Evolutionary conservation across 2,329 filamentous ascomycete species (phyloP), one percentile per base, ranked within the genome.

Genomic region (Metarhizium humberi): DNA sequence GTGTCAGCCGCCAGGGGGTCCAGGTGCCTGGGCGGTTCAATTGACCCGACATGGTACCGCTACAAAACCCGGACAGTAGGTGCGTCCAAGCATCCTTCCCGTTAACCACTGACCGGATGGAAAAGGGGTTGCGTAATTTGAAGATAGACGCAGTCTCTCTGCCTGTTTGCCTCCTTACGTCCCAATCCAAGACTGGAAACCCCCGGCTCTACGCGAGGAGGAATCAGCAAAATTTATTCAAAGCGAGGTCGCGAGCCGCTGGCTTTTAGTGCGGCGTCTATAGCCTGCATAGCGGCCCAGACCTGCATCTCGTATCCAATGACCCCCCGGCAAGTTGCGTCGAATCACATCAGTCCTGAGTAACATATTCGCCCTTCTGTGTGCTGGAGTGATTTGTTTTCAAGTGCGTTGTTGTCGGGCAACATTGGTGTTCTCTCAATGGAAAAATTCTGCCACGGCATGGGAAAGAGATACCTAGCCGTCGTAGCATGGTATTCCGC

Each of bases 391-490:
- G 7, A 5, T 34, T 34, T 34, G 32, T 34, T 11, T 42, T 42
- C 13, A 42, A 42, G 40, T 1, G 25, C 25, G 25, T 25, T 25
- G 1, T 14, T 42, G 8, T 14, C 14, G 40, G 40, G n/a, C 13
- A 16, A 25, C 25, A 25, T 25, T 25, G 25, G 25, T 25, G 25
- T 25, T 25, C 25, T 25, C 4, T 25, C 25, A 25, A 25, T 25
- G 25, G 25, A 25, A 25, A 25, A 25, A 3, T 42, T 42, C 18
- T 42, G 40, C 30, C 45, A 36, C 25, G 13, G 10, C 18, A 29
- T 54, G n/a, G 16, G 43, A 50, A 48, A 55, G 42, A 16, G 49
- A 51, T 30, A 55, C 53, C 10, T 32, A 48, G 42, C 38, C 53
- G 53, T 52, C 49, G 18, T 36, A 42, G 11, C 50, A 40, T 34